phyloP scores from a whole-genome alignment of 2,329 filamentous ascomycete genomes.

The Epichloe bromicola region DNA sequence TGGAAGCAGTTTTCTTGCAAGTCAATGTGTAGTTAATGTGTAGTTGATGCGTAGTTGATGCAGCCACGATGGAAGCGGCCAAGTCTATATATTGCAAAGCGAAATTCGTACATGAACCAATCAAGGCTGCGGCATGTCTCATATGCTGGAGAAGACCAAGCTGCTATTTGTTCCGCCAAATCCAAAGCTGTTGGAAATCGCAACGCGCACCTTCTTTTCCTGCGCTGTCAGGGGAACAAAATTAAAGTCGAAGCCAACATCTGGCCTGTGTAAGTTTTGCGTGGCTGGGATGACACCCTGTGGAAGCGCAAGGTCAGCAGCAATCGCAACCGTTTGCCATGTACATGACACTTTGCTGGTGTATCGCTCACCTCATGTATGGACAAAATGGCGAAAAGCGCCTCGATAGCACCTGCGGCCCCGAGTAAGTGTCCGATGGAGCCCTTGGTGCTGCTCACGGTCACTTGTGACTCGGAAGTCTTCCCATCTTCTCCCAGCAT shows the following conservation, averaged over 20 bases:
- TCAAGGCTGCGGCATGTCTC: neutral
- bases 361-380: conserved; percentile 54
- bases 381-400: conserved; percentile 70
- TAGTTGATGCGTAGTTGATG: neutral
- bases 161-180: conserved; percentile 95
- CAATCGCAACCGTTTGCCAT: neutral
- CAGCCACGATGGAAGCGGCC: no score
- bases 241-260: conserved; percentile 65
- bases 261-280: conserved; percentile 59
- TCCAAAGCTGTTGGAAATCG: conserved; percentile 89
- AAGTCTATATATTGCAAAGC: no score
- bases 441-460: conserved; percentile 88
- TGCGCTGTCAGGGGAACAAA: conserved; percentile 67
- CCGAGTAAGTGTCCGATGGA: conserved; percentile 85
- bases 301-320: conserved; percentile 9
- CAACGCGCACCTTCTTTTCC: conserved; percentile 55
- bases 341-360: neutral
- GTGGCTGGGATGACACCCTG: conserved; percentile 77
- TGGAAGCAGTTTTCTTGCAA: neutral
- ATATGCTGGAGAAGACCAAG: conserved; percentile 52
- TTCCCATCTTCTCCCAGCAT: conserved; percentile 63
- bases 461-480: conserved; percentile 47
- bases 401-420: conserved; percentile 81
- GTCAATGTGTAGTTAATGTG: neutral
- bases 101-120: no score